A percentile compares a stretch with the other conserved stretches of the same genome.
These are phyloP conservation scores for Camellia lanceoleosa DNA, from an alignment of 148 eudicot genomes.

Conservation along the genomic window DNA sequence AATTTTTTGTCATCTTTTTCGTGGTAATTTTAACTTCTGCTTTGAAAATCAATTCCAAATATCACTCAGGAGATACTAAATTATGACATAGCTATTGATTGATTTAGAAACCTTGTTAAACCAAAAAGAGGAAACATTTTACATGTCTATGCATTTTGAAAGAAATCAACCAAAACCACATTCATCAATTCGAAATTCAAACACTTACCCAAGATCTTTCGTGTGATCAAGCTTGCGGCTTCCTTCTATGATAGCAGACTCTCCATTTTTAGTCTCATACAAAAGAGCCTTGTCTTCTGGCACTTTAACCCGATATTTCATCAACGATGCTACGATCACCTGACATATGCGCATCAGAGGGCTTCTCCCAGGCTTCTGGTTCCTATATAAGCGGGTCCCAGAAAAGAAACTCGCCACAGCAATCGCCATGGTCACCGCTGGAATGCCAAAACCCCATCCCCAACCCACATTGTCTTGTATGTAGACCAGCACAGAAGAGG, in stretches of 20 bases:
- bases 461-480: slow-evolving; percentile 51
- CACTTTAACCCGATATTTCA: slow-evolving; percentile 32
- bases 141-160: too few species aligned
- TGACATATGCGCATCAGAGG: slow-evolving; percentile 53
- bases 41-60: too few species aligned
- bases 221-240: slow-evolving; percentile 62
- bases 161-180: not conserved
- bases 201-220: slow-evolving; percentile 35
- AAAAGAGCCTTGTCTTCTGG: slow-evolving; percentile 36
- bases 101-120: too few species aligned
- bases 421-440: slow-evolving; percentile 56
- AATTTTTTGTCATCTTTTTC: too few species aligned
- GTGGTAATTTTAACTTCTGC: too few species aligned
- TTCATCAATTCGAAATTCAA: not conserved
- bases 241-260: slow-evolving; percentile 37
- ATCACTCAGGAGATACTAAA: too few species aligned
- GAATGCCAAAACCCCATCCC: slow-evolving; percentile 63
- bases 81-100: too few species aligned
- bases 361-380: slow-evolving; percentile 59
- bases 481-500: slow-evolving; percentile 45
- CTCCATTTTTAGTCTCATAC: slow-evolving; percentile 43
- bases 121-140: too few species aligned
- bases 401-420: slow-evolving; percentile 49
- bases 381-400: slow-evolving; percentile 41
- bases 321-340: slow-evolving; percentile 44